A percentile compares a stretch with the other conserved stretches of the same genome.
Evolutionary conservation across 1,139 yeast species (phyloP).

Genomic region (Hanseniaspora sp.): DNA sequence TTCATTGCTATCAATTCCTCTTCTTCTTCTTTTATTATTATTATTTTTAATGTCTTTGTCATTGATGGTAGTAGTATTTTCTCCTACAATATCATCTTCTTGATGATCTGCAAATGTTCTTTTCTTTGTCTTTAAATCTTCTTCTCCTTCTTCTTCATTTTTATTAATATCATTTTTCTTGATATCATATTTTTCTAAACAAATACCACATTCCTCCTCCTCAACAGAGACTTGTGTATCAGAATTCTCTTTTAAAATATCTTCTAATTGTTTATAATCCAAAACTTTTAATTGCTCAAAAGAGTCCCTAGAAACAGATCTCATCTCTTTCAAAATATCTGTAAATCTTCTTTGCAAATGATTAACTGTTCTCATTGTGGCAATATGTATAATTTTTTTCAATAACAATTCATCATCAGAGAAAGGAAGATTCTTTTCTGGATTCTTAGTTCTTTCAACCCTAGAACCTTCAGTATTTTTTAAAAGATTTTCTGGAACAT

Average conservation of each 20-base stretch:
- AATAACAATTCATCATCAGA: conserved; percentile 8
- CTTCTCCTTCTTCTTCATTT: too few relatives aligned
- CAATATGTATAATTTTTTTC: conserved; percentile 9
- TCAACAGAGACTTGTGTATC: not conserved
- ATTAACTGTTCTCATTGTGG: conserved; percentile 9
- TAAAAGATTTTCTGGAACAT: conserved; percentile 5
- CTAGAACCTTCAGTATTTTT: not conserved
- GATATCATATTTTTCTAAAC: conserved; percentile 1
- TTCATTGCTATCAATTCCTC: too few relatives aligned
- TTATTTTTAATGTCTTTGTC: too few relatives aligned
- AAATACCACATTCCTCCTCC: conserved; percentile 13
- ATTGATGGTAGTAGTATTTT: too few relatives aligned
- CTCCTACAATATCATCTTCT: too few relatives aligned
- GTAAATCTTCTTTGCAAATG: conserved; percentile 9
- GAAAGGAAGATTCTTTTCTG: not conserved
- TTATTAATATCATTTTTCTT: too few relatives aligned
- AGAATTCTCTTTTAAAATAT: not conserved
- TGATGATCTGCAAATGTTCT: too few relatives aligned
- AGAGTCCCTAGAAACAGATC: conserved; percentile 12
- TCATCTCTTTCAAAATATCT: conserved; percentile 6
- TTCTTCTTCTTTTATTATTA: too few relatives aligned
- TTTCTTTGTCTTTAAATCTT: too few relatives aligned
- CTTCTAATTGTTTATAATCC: not conserved
- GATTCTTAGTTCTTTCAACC: conserved; percentile 3
- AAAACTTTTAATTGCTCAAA: conserved; percentile 5